These are phyloP conservation scores for Ustilago lituana DNA, from an alignment of 1,284 basidiomycete genomes.

Conservation along the genomic window DNA sequence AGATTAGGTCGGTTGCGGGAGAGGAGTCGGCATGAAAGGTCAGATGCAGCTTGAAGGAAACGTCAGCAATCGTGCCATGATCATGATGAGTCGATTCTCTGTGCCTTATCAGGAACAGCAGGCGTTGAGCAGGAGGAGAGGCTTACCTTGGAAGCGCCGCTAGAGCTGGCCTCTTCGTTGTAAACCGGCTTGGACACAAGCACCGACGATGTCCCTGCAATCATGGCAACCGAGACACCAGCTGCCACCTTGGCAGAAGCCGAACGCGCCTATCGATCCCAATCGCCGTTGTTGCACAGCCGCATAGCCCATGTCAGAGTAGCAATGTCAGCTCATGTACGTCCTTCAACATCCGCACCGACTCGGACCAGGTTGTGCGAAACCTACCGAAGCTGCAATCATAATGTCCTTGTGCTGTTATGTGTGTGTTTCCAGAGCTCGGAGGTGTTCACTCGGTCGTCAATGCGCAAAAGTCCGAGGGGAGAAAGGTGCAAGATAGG, in stretches of 20 bases:
- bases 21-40: too few species aligned
- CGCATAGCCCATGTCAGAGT: too few species aligned
- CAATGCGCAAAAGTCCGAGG: neutral
- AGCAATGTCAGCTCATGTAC: too few species aligned
- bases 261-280: slow-evolving; percentile 13
- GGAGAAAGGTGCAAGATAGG: neutral
- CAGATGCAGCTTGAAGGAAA: too few species aligned
- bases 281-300: neutral
- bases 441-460: neutral
- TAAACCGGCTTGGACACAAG: slow-evolving; percentile 28
- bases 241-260: slow-evolving; percentile 30
- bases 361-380: too few species aligned
- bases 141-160: slow-evolving; percentile 29
- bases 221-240: slow-evolving; percentile 18
- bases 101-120: too few species aligned
- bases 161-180: slow-evolving; percentile 32
- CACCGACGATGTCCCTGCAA: slow-evolving; percentile 26
- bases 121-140: too few species aligned
- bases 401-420: slow-evolving; percentile 5
- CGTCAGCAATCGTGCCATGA: too few species aligned
- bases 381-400: slow-evolving; percentile 39
- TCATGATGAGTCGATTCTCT: too few species aligned
- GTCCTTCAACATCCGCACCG: too few species aligned
- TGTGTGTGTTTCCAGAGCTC: slow-evolving; percentile 1
- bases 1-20: too few species aligned